Percentiles rank a stretch among this genome's conserved stretches.
These are phyloP conservation scores for Colletotrichum sp. DNA, from an alignment of 2,329 filamentous ascomycete genomes.

Conservation along the genomic window DNA sequence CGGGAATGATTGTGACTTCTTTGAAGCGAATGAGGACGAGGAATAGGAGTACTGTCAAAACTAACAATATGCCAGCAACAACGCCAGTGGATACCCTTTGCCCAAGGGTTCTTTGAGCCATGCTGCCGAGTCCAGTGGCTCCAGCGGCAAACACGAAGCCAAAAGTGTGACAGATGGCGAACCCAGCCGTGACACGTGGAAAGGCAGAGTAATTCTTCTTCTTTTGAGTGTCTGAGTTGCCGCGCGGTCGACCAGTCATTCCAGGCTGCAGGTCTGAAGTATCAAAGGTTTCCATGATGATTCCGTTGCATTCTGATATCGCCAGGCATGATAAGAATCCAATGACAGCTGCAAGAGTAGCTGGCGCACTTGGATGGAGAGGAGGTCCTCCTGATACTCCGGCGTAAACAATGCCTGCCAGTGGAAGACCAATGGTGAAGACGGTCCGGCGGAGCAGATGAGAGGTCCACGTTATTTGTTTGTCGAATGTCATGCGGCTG, in stretches of 20 bases:
- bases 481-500: conserved; percentile 71
- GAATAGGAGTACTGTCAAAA: conserved; percentile 68
- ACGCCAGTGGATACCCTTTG: conserved; percentile 72
- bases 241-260: conserved; percentile 63
- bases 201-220: conserved; percentile 78
- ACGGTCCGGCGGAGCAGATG: conserved; percentile 72
- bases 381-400: conserved; percentile 67
- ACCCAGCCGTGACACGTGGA: conserved; percentile 73
- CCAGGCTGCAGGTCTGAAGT: conserved; percentile 79
- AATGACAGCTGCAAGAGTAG: conserved; percentile 68
- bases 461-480: conserved; percentile 71
- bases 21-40: conserved; percentile 68
- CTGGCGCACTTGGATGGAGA: conserved; percentile 66
- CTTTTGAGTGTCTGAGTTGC: conserved; percentile 42
- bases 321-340: conserved; percentile 76
- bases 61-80: conserved; percentile 69
- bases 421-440: conserved; percentile 70
- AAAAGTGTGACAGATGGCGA: conserved; percentile 72
- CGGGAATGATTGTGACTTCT: conserved; percentile 71
- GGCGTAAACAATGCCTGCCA: conserved; percentile 72
- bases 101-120: conserved; percentile 68
- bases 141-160: conserved; percentile 73
- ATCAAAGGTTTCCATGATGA: conserved; percentile 84
- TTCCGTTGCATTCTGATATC: conserved; percentile 75
- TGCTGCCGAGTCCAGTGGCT: conserved; percentile 72